Evolutionary conservation across 257 asterid genomes (phyloP).

Genomic region (Nicotiana obtusifolia): DNA sequence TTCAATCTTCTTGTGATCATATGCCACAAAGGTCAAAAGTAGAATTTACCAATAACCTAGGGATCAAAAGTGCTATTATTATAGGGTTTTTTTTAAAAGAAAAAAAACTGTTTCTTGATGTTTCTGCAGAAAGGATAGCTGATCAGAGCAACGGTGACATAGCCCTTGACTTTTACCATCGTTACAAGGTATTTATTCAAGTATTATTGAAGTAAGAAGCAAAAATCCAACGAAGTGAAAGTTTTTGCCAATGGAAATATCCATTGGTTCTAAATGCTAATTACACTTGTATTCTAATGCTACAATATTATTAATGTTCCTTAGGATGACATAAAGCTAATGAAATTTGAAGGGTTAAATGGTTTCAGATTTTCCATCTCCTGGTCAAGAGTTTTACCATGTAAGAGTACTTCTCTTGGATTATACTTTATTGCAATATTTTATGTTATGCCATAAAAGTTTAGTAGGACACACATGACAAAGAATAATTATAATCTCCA

Average conservation of each 20-base stretch:
- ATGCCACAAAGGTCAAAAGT: no score
- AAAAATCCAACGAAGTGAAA: not conserved
- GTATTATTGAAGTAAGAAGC: not conserved
- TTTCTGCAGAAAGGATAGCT: not conserved
- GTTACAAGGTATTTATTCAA: not conserved
- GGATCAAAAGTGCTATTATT: no score
- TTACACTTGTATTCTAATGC: not conserved
- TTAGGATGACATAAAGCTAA: constrained; percentile 1
- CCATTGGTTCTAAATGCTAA: not conserved
- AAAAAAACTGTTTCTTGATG: no score
- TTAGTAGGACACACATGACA: no score
- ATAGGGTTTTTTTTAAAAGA: no score
- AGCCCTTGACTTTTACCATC: constrained; percentile 3
- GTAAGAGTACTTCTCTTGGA: not conserved
- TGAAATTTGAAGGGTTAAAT: not conserved
- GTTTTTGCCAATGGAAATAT: not conserved
- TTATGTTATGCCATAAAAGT: no score
- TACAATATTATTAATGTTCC: not conserved
- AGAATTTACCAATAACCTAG: no score
- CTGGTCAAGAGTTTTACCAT: constrained; percentile 5
- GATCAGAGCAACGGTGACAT: not conserved
- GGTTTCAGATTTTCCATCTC: constrained; percentile 6
- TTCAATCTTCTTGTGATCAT: no score
- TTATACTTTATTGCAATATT: not conserved
- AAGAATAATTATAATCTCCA: no score